Evolutionary conservation across 2,329 filamentous ascomycete species (phyloP), one percentile per base, ranked within the genome.

Genomic region (Aulographum hederae): DNA sequence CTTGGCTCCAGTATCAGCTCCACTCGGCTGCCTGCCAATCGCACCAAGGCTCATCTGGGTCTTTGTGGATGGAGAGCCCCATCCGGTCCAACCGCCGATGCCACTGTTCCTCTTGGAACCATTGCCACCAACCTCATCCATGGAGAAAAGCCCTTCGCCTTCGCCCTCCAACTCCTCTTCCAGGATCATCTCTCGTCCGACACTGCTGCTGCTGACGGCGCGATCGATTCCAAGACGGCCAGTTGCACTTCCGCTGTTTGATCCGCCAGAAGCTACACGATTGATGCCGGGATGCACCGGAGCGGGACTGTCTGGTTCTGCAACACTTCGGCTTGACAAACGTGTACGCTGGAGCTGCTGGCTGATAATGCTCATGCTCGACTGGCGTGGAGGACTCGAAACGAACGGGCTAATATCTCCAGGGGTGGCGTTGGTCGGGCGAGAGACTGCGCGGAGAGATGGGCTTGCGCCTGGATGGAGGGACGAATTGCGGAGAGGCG

Each of bases 211-310:
- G 32, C 34, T 38, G 6, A 55, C 47, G 18, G 52, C 46, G 16
- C 52, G 51, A 35, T 54, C 52, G 28, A 54, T 42, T 12, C 41
- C 45, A 18, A 29, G 34, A n/a, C 31, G 34, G 28, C 8, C 19
- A 4, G 32, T 11, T 30, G 51, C 45, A 32, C 48, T 43, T 25
- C 20, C 31, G 20, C 38, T 37, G n/a, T 21, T 25, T 3, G 49
- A 43, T 6, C 42, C 45, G 21, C 33, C 41, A 18, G 46, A 51
- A 12, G 48, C 40, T 21, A 57, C 47, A 25, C 45, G 47, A 30
- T 42, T 38, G 41, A 84, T 79, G 72, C 43, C 91, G 71, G 82
- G 84, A 82, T 48, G 74, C 13, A 49, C 38, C 2, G 47, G 45
- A 18, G 15, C 10, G 16, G 16, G 12, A 27, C 30, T 15, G 41